A percentile compares a stretch with the other conserved stretches of the same genome.
These are phyloP conservation scores for Zanthoxylum bungeanum DNA, from an alignment of 345 rosid genomes.

Conservation along the genomic window DNA sequence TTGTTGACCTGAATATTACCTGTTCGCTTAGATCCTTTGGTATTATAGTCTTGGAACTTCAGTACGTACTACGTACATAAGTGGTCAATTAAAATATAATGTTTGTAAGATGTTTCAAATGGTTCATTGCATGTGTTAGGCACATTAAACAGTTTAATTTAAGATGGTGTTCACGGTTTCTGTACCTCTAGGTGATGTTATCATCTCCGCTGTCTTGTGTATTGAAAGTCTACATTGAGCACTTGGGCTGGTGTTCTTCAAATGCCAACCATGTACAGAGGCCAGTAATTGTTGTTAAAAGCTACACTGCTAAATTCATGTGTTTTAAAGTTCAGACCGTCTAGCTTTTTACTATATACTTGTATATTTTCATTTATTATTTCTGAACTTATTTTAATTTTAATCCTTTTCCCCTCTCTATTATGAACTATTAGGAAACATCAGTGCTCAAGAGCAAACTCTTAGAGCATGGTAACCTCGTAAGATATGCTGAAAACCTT, in stretches of 20 bases:
- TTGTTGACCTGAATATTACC: background rate
- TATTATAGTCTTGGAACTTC: background rate
- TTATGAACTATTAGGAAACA: slow-evolving; percentile 48
- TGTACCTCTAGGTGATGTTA: background rate
- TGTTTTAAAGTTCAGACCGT: background rate
- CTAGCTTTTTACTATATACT: background rate
- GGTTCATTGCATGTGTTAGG: background rate
- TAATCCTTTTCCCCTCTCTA: slow-evolving; percentile 7
- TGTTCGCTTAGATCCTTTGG: background rate
- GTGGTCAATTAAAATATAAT: background rate
- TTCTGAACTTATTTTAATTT: background rate
- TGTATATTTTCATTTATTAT: background rate
- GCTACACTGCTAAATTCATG: too few relatives aligned
- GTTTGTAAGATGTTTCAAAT: background rate
- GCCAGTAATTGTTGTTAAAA: background rate
- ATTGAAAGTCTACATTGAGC: background rate
- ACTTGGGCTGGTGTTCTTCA: background rate
- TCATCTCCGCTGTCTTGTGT: background rate
- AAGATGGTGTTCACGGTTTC: background rate
- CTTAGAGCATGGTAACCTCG: slow-evolving; percentile 55
- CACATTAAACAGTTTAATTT: background rate
- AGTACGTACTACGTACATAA: background rate
- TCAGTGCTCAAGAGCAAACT: slow-evolving; percentile 62
- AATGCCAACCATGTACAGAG: background rate
- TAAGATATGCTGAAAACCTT: slow-evolving; percentile 66